Conservation (phyloP, 768 basidiomycete genomes). For the Collybiopsis luxurians region DNA sequence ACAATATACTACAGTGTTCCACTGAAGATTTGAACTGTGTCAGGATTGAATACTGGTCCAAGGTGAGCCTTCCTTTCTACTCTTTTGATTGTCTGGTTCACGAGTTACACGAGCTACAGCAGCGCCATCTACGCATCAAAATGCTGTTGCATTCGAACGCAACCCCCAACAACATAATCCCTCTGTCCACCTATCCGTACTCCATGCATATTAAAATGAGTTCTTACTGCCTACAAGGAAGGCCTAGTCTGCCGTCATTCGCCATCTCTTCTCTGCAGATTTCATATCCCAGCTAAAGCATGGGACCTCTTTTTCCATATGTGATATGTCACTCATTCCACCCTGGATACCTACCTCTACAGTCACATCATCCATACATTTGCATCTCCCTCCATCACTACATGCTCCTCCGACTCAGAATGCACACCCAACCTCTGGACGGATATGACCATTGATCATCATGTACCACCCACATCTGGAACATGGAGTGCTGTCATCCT, state of each 20-base stretch:
- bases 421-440: slow-evolving; percentile 90
- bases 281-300: slow-evolving; percentile 66
- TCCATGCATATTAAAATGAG: slow-evolving; percentile 71
- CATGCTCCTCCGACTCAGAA: slow-evolving; percentile 73
- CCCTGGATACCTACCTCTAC: slow-evolving; percentile 71
- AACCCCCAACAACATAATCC: slow-evolving; percentile 44
- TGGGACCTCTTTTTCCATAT: slow-evolving; percentile 97
- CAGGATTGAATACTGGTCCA: slow-evolving; percentile 43
- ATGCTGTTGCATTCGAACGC: slow-evolving; percentile 59
- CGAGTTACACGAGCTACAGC: slow-evolving; percentile 26
- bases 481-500: slow-evolving; percentile 84
- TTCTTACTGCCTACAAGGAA: slow-evolving; percentile 64
- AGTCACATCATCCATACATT: slow-evolving; percentile 88
- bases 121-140: slow-evolving; percentile 73
- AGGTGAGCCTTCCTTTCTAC: slow-evolving; percentile 31
- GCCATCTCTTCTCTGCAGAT: slow-evolving; percentile 49
- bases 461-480: slow-evolving; percentile 57
- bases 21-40: slow-evolving; percentile 42
- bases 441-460: slow-evolving; percentile 82
- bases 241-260: slow-evolving; percentile 72
- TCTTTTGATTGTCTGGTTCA: background rate
- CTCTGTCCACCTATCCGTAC: slow-evolving; percentile 60
- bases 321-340: slow-evolving; percentile 91
- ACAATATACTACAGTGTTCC: slow-evolving; percentile 47
- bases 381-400: slow-evolving; percentile 45